Evolutionary conservation across 805 yeast genomes (phyloP), one percentile per base, ranked within the genome.

Genomic region (Hanseniaspora vineae): DNA sequence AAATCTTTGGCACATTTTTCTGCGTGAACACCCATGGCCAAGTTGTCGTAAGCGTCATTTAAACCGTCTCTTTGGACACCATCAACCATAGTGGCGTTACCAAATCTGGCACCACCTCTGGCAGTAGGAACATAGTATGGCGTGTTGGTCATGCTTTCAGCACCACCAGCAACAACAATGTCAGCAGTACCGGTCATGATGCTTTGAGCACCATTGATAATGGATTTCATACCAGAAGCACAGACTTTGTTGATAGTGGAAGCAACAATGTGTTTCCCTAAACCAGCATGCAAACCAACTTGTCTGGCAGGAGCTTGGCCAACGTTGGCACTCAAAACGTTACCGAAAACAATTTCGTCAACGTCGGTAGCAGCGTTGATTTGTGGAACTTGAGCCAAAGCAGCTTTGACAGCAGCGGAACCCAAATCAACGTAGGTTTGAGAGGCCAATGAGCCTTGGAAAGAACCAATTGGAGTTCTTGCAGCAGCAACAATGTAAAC

Each of bases 261-360:
- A 50, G 96, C 95, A 44, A 87, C 83, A 47, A 86, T 80, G 51
- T 77, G 71, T 54, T 82, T 79, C 45, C 86, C 78, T 46, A 92
- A 74, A 14, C 97, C 97, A 17, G 97, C 83, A 60, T 80, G 82
- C 55, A 90, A 61, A 14, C 96, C 96, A 49, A 90, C 97, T 70
- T 90, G 98, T 69, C 97, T 82, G 35, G 98, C 98, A 42, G 98
- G 97, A 50, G 90, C 88, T 70, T 90, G 98, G 52, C 98, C 97
- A 51, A 85, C 81, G 59, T 86, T 86, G 53, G 97, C 97, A 60
- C 84, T 85, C 60, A 87, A 68, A 45, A 88, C 98, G 60, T 87
- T 84, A 60, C 98, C 98, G 64, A 88, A 88, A 60, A 84, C 75
- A 62, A 90, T 80, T 67, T 90, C 97, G 54, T 89, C 95, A 48